Evolutionary conservation across 2,329 filamentous ascomycete genomes (phyloP).

Genomic region (Berkeleyomyces basicola): DNA sequence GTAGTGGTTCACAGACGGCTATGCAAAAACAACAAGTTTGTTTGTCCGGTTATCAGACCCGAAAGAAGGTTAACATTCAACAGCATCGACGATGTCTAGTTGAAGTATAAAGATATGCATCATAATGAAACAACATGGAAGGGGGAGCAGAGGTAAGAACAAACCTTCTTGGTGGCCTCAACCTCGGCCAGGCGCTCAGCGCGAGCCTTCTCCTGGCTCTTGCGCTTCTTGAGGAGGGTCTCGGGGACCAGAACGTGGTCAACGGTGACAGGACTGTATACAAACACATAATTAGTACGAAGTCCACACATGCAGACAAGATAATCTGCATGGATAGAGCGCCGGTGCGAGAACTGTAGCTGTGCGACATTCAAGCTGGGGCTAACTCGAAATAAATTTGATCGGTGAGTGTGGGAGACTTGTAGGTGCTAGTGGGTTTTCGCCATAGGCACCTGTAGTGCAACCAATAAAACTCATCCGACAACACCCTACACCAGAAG

Average conservation of each 20-base stretch:
- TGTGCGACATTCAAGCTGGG: slow-evolving; percentile 82
- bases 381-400: slow-evolving; percentile 73
- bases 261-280: slow-evolving; percentile 66
- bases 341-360: slow-evolving; percentile 89
- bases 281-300: slow-evolving; percentile 62
- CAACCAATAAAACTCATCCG: slow-evolving; percentile 39
- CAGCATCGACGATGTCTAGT: slow-evolving; percentile 98
- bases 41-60: slow-evolving; percentile 58
- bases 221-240: slow-evolving; percentile 99
- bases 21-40: background rate
- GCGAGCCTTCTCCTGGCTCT: slow-evolving; percentile 98
- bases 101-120: slow-evolving; percentile 62
- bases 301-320: slow-evolving; percentile 41
- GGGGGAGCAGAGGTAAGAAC: slow-evolving; percentile 22
- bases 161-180: slow-evolving; percentile 81
- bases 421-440: slow-evolving; percentile 10
- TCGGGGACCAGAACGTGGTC: slow-evolving; percentile 95
- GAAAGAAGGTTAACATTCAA: slow-evolving; percentile 99
- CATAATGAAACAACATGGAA: slow-evolving; percentile 28
- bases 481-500: slow-evolving; percentile 47
- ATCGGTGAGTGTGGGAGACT: slow-evolving; percentile 46
- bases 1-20: background rate
- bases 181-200: slow-evolving; percentile 67
- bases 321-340: slow-evolving; percentile 45
- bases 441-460: slow-evolving; percentile 4